These are phyloP conservation scores for Melaleuca quinquenervia DNA, from an alignment of 345 rosid species.

Conservation along the genomic window DNA sequence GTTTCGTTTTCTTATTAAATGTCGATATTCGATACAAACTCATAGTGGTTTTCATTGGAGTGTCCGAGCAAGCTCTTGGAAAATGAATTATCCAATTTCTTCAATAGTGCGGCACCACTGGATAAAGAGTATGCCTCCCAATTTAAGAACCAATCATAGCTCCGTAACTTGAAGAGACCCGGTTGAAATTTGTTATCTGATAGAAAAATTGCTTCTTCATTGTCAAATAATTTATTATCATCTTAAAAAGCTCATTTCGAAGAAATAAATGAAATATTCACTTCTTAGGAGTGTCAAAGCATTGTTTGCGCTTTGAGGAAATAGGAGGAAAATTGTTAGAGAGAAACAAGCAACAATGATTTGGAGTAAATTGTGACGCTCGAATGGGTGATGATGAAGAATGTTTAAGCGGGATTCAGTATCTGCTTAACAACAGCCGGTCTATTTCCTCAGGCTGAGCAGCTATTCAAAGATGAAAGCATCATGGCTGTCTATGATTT, in stretches of 20 bases:
- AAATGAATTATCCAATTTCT: neutral
- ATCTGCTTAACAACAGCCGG: neutral
- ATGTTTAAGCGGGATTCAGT: neutral
- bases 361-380: neutral
- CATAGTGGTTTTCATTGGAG: neutral
- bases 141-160: neutral
- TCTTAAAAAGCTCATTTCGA: neutral
- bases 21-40: neutral
- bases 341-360: neutral
- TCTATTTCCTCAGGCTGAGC: conserved; percentile 32
- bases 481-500: conserved; percentile 33
- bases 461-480: conserved; percentile 46
- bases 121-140: neutral
- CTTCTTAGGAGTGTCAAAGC: neutral
- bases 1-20: neutral
- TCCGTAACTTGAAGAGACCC: neutral
- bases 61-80: neutral
- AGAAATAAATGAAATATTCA: neutral
- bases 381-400: neutral
- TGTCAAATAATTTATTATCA: neutral
- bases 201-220: neutral
- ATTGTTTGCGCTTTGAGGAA: neutral
- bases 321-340: neutral
- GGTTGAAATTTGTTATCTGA: neutral
- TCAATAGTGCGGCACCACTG: neutral